Base-by-base conservation (phyloP, 257 asterid genomes). In the Fraxinus pennsylvanica region DNA sequence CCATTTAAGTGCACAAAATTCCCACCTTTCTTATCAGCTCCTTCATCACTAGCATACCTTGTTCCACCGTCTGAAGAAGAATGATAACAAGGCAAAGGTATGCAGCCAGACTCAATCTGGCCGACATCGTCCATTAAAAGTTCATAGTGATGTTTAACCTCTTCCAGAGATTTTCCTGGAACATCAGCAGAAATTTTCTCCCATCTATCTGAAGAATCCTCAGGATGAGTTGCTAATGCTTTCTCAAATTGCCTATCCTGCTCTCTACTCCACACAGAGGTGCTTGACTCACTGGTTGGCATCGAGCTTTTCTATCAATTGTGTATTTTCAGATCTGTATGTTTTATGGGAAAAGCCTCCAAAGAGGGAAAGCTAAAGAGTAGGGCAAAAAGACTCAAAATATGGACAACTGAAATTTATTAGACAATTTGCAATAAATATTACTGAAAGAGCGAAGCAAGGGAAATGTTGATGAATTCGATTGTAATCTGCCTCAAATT, bases 151-250 rank as follows among this genome's bases (percentile, higher is more conserved):
- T 84, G 80, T 74, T 84, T 88, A 79, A 95, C 68, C 81, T 95
- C 97, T 27, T 91, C 91, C 79, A 86, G 67, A 0, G 96, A 89
- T 89, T 90, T 95, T 68, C 96, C 98, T 0, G 88, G 83, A 50
- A 94, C 91, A 67, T 92, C 90, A 6, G 87, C 92, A 0, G 96
- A 97, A 72, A 94, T 93, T 83, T 87, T 90, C 85, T 90, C 94
- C 99, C 98, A 92, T 77, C 92, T 90, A 76, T 90, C 95, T 1
- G 79, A 68, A 71, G 57, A 81, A 76, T 87, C 93, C 67, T 95
- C 98, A 0, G 92, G 87, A 78, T 91, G 89, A 38, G 90, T 87
- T 66, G 84, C 92, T 74, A 95, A 71, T 45, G 97, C 99, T 73
- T 88, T 90, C 79, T 95, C 96, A 68, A 95, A 95, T 66, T 84